Evolutionary conservation across 2,329 filamentous ascomycete genomes (phyloP).

Genomic region (Diaporthe vaccinii): DNA sequence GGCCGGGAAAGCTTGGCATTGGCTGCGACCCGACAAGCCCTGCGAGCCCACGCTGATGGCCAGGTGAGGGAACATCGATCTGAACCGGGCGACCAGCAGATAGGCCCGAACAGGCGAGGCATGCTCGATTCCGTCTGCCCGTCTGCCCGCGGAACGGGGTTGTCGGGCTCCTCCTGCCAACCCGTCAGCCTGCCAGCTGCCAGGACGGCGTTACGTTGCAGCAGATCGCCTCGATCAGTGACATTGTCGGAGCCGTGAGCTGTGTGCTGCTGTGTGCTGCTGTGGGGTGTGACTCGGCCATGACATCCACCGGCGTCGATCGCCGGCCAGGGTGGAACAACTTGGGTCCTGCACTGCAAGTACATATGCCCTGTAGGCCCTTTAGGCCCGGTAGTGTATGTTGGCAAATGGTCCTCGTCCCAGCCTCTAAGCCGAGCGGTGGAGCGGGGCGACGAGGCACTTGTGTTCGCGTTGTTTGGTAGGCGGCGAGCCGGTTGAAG

Average conservation of each 20-base stretch:
- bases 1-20: constrained; percentile 30
- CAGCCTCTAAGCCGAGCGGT: neutral
- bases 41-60: neutral
- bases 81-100: neutral
- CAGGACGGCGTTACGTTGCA: constrained; percentile 20
- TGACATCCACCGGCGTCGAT: constrained; percentile 14
- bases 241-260: neutral
- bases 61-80: constrained; percentile 13
- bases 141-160: neutral
- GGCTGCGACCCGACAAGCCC: neutral
- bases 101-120: constrained; percentile 3
- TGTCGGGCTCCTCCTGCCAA: too few species aligned
- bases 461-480: neutral
- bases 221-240: constrained; percentile 12
- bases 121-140: neutral
- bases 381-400: neutral
- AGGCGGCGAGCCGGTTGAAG: neutral
- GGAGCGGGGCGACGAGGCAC: neutral
- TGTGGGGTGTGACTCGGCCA: constrained; percentile 10
- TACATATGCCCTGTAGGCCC: neutral
- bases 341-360: neutral
- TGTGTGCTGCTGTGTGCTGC: neutral
- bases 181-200: neutral
- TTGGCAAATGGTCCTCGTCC: neutral
- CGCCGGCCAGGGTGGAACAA: constrained; percentile 16